These are phyloP conservation scores for Venturiaceae sp. DNA, from an alignment of 2,329 filamentous ascomycete species.

Conservation along the genomic window DNA sequence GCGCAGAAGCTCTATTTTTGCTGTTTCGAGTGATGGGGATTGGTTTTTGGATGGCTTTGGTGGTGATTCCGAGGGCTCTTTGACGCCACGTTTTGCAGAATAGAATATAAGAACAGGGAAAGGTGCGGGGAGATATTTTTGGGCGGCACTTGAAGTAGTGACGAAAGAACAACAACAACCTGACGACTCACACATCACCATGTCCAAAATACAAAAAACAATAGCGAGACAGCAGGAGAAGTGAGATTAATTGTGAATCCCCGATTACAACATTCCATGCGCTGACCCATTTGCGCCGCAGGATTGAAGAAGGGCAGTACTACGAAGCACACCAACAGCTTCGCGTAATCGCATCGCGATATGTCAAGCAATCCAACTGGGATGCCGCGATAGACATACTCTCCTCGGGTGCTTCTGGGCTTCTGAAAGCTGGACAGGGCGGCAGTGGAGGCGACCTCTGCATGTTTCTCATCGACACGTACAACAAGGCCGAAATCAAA, in stretches of 20 bases:
- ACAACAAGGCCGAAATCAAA: constrained; percentile 74
- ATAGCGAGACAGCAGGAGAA: constrained; percentile 70
- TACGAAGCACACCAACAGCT: constrained; percentile 99
- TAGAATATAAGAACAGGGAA: background rate
- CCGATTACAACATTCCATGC: constrained; percentile 3
- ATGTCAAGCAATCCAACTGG: constrained; percentile 83
- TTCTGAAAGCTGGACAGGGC: constrained; percentile 86
- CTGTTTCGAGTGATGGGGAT: background rate
- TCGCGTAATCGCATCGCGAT: constrained; percentile 85
- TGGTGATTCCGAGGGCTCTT: no score
- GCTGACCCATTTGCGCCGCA: constrained; percentile 25
- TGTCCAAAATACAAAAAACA: constrained; percentile 57
- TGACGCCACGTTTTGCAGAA: no score
- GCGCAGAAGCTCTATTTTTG: constrained; percentile 8
- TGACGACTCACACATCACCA: constrained; percentile 7
- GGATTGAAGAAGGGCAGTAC: constrained; percentile 83
- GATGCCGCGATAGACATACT: constrained; percentile 78
- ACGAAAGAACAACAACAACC: background rate
- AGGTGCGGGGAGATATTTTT: background rate
- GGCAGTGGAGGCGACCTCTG: constrained; percentile 87
- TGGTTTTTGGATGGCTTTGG: no score
- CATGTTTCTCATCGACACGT: constrained; percentile 80
- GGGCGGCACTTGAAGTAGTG: background rate
- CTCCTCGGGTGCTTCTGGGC: constrained; percentile 69
- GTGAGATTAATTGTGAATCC: constrained; percentile 29